Base-by-base conservation (phyloP, 768 basidiomycete species). In the Boletus huronensis region DNA sequence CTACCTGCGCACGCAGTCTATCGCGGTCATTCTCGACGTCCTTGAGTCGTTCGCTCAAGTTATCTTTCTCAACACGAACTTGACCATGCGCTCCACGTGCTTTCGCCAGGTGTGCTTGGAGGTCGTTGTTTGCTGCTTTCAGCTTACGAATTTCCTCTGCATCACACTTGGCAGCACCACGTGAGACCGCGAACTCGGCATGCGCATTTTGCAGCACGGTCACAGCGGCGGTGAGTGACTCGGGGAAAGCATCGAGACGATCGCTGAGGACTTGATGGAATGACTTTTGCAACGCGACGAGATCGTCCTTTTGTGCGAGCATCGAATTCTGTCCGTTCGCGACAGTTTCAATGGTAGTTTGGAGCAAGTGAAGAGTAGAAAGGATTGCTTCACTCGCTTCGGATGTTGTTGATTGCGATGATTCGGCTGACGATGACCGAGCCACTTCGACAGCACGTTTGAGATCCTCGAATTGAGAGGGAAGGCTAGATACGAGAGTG, bases 61-160 rank as follows among this genome's bases (percentile, higher is more conserved):
- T 73, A 46, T 92, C 90, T 71, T 91, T 93, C 75, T 93, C 90
- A 14, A 88, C 88, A 16, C 88, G 83, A 6, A 87, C 79, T 64
- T 88, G 85, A 0, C 89, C 88, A 61, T 90, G 85, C 14, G 84
- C 82, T 21, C 83, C 82, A 50, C 88, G 85, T 47, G 90, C 87
- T 71, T 89, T 90, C 13, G 83, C 80, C 11, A 93, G 63, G 62
- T 90, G 86, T 32, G 84, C 73, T 63, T 90, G 88, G 46, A 83
- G 76, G 7, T 92, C 90, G 8, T 79, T 73, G 65, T 89, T 90
- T 17, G 75, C 62, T 1, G 61, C 54, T 54, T 70, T 72, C 39
- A 82, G 59, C 55, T 80, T 82, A 41, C 83, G 82, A 53, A 89
- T 74, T 50, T 92, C 88, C 10, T 90, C 87, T 28, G 84, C 67